Base-by-base conservation (phyloP, 2,329 filamentous ascomycete genomes). In the Monosporascus sp. region DNA sequence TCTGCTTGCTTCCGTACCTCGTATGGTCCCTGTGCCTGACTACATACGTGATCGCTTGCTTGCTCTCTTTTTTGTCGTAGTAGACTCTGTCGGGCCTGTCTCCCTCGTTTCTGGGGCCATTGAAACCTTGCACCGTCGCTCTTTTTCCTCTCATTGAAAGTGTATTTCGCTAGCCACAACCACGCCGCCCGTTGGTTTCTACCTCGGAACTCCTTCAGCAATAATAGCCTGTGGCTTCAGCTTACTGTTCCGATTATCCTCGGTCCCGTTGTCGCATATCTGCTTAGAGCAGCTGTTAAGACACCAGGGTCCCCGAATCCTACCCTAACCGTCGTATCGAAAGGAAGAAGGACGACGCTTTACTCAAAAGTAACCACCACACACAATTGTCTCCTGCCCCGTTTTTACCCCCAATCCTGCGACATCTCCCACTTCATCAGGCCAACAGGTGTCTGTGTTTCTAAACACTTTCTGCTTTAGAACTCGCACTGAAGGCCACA, bases 251-350 rank as follows among this genome's bases (percentile, higher is more conserved):
- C 31, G 31, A 35, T 35, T 14, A 35, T 35, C 9, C 3, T 35
- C 31, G 11, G 31, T 35, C 31, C 31, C 31, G 31, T 5, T 35
- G 31, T 35, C 31, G 31, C 31, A 35, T 14, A 35, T 35, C 31
- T 35, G 9, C 31, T 35, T 35, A 35, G 31, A 35, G 31, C 31
- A 35, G 31, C 31, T 35, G 31, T 35, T 35, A 35, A 20, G 38
- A 19, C 17, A 4, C 22, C 22, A 55, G 14, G 7, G 48, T 48
- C 19, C 40, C 51, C 54, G 20, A 49, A 55, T n/a, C 48, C 48
- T 14, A 48, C 41, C 9, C 48, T 38, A 11, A 31, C 38, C 20
- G 52, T 38, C 16, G 53, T 47, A 40, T 1, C 31, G 31, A 35
- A 35, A 35, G 31, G 31, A 35, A 31, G 27, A 31, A 35, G 40